These are phyloP conservation scores for Spongispora temasekensis DNA, from an alignment of 1,284 basidiomycete genomes.

Conservation along the genomic window DNA sequence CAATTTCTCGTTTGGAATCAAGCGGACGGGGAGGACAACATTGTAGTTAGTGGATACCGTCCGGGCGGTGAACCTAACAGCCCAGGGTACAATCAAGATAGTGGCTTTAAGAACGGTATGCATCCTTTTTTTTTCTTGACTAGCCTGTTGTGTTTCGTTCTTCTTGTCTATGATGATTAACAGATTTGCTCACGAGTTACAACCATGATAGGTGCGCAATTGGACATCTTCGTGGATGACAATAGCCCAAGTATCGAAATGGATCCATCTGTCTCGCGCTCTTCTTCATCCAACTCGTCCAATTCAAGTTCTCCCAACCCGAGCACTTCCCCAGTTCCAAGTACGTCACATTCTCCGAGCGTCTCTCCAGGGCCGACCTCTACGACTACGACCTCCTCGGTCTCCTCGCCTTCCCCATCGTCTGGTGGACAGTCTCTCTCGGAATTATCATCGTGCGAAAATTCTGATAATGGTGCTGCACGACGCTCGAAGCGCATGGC, in stretches of 20 bases:
- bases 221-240: slow-evolving; percentile 14
- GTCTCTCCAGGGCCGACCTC: not conserved
- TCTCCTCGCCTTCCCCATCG: not conserved
- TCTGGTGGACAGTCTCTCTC: too few species aligned
- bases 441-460: too few species aligned
- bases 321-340: not conserved
- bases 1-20: slow-evolving; percentile 8
- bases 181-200: slow-evolving; percentile 2
- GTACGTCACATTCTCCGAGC: too few species aligned
- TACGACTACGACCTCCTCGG: not conserved
- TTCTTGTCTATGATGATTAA: not conserved
- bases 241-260: too few species aligned
- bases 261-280: not conserved
- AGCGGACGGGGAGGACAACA: slow-evolving; percentile 7
- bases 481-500: not conserved
- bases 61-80: not conserved
- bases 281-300: too few species aligned
- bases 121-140: not conserved
- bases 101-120: slow-evolving; percentile 18
- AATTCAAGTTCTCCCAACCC: not conserved
- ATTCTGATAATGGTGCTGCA: too few species aligned
- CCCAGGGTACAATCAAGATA: slow-evolving; percentile 15
- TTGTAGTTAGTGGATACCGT: not conserved
- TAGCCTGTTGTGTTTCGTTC: not conserved
- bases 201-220: slow-evolving; percentile 12